phyloP scores from a whole-genome alignment of 106 monocot species.

The Narthecium ossifragum region DNA sequence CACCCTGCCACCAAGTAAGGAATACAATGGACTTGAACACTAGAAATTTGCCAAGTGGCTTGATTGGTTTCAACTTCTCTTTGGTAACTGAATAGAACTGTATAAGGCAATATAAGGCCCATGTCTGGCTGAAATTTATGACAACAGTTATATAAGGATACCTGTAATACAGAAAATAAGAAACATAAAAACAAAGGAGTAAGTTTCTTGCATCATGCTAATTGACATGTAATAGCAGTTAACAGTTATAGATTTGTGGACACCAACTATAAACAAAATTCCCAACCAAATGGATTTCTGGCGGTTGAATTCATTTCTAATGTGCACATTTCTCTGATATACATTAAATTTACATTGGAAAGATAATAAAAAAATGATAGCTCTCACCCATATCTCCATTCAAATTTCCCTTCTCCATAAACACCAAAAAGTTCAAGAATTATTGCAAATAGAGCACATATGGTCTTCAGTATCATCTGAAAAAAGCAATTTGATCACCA shows the following conservation, averaged over 20 bases:
- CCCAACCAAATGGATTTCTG: too few species aligned
- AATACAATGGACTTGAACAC: conserved; percentile 99
- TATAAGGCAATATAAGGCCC: conserved; percentile 96
- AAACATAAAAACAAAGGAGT: background rate
- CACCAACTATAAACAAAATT: background rate
- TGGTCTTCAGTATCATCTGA: conserved; percentile 96
- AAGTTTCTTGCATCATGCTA: background rate
- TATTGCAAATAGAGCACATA: conserved; percentile 85
- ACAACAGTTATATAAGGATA: conserved; percentile 94
- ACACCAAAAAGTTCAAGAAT: conserved; percentile 74
- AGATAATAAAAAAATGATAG: background rate
- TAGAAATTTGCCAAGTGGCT: conserved; percentile 90
- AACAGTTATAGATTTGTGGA: background rate
- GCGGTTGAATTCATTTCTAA: too few species aligned
- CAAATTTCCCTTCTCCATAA: conserved; percentile 98
- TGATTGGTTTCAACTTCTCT: conserved; percentile 80
- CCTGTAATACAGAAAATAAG: conserved; percentile 26
- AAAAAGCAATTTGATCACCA: conserved; percentile 5
- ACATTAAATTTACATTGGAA: too few species aligned
- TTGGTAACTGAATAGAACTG: conserved; percentile 93
- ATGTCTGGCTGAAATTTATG: conserved; percentile 96
- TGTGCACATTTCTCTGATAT: too few species aligned
- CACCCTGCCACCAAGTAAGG: conserved; percentile 99
- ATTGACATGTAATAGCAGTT: background rate
- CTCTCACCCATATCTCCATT: conserved; percentile 81